Base-by-base conservation (phyloP, 2,329 filamentous ascomycete genomes). In the Oidium heveae region DNA sequence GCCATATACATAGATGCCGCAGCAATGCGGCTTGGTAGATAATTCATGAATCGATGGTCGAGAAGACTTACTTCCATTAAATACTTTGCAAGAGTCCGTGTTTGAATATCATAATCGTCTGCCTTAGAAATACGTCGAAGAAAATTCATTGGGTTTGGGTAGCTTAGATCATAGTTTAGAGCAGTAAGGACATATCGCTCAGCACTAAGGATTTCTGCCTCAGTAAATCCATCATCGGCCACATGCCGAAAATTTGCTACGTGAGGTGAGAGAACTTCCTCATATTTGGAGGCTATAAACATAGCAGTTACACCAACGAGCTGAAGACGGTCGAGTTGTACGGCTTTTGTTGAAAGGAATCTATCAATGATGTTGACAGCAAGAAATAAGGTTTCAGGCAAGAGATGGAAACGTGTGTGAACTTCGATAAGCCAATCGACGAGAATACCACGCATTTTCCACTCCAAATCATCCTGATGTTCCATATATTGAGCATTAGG, bases 101-200 rank as follows among this genome's bases (percentile, higher is more conserved):
- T 94, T 68, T 95, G 86, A 64, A 96, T 94, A 69, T 98, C 89
- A 70, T 98, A 98, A 73, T 94, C 91, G 71, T 98, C 93, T 64
- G 91, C 93, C 74, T 98, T 98, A 58, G 89, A 96, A 69, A 98
- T 94, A 61, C 93, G 85, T 60, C 91, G 86, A 57, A 98, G 79
- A 72, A 98, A 98, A 76, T 98, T 98, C 91, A 98, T 98, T 22
- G 91, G 91, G 70, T 98, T 98, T 55, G 91, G 91, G 66, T 95
- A 98, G 72, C 88, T 95, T 59, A 98, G 79, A 66, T 98, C 89
- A 68, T 95, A 98, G 71, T 95, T 83, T 58, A 98, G 77, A 6
- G 87, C 87, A 60, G 79, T 78, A 54, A 98, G 80, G 60, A 98
- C 82, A 67, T 93, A 94, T 61, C 91, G 84, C 70, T 98, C 91